Evolutionary conservation across 257 asterid genomes (phyloP).

Genomic region (Solanum clarkiae): DNA sequence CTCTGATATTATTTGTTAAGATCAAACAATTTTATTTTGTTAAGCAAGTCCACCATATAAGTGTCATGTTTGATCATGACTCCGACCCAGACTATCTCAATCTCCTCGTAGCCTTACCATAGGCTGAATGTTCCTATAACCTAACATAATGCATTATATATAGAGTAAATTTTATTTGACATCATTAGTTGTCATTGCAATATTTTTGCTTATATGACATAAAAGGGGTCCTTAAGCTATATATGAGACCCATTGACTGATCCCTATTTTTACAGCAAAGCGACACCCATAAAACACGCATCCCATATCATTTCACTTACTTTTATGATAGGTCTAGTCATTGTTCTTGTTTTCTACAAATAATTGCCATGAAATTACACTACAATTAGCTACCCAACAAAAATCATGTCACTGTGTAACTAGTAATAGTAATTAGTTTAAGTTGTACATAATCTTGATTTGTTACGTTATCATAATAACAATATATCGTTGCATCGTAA

Average conservation of each 20-base stretch:
- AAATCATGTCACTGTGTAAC: neutral
- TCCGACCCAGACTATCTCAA: too few relatives aligned
- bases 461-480: neutral
- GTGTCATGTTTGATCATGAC: too few relatives aligned
- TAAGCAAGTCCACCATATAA: too few relatives aligned
- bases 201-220: neutral
- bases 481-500: too few relatives aligned
- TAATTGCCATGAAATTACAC: neutral
- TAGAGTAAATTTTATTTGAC: neutral
- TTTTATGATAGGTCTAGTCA: neutral
- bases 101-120: too few relatives aligned
- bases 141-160: too few relatives aligned
- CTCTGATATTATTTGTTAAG: too few relatives aligned
- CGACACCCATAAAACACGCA: neutral
- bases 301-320: neutral
- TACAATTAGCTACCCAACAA: neutral
- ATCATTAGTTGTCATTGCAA: neutral
- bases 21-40: too few relatives aligned
- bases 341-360: neutral
- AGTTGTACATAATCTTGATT: neutral
- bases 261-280: neutral
- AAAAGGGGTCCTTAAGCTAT: neutral
- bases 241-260: neutral
- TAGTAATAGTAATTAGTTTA: neutral
- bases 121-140: too few relatives aligned